A percentile compares a stretch with the other conserved stretches of the same genome.
These are phyloP conservation scores for Sonneratia alba DNA, from an alignment of 345 rosid species.

Conservation along the genomic window DNA sequence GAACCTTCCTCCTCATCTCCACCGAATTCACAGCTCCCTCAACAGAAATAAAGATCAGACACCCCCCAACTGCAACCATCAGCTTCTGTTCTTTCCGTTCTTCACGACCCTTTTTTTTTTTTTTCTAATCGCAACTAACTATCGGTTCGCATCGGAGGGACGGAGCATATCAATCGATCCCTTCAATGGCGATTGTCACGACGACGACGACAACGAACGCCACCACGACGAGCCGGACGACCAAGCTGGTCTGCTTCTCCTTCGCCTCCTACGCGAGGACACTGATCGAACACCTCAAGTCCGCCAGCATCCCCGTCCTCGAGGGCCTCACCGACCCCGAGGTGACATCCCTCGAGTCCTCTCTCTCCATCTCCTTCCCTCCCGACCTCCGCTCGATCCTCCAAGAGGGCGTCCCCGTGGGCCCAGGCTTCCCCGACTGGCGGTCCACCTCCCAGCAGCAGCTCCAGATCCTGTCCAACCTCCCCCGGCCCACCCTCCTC, in stretches of 20 bases:
- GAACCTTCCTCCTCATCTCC: not conserved
- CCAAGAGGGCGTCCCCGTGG: constrained; percentile 64
- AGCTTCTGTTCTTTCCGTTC: not conserved
- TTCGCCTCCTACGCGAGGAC: constrained; percentile 63
- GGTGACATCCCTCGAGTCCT: constrained; percentile 47
- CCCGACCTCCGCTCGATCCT: constrained; percentile 81
- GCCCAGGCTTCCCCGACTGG: constrained; percentile 73
- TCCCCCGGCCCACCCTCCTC: constrained; percentile 40
- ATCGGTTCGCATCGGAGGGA: not conserved
- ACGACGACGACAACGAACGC: not conserved
- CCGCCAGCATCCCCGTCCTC: constrained; percentile 37
- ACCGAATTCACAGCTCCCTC: not conserved
- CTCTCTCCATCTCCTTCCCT: constrained; percentile 61
- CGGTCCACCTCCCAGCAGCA: constrained; percentile 55
- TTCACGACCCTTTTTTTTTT: too few relatives aligned
- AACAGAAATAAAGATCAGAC: not conserved
- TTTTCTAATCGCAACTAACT: not conserved
- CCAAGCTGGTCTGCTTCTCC: constrained; percentile 44
- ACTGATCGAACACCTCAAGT: constrained; percentile 37
- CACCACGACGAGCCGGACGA: constrained; percentile 6
- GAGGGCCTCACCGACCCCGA: constrained; percentile 60
- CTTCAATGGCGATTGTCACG: constrained; percentile 6
- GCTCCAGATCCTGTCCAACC: constrained; percentile 39
- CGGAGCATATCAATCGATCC: not conserved
- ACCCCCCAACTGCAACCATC: not conserved